Conservation (phyloP, 371 early-diverging fungal species). For the Actinomortierella ambigua region DNA sequence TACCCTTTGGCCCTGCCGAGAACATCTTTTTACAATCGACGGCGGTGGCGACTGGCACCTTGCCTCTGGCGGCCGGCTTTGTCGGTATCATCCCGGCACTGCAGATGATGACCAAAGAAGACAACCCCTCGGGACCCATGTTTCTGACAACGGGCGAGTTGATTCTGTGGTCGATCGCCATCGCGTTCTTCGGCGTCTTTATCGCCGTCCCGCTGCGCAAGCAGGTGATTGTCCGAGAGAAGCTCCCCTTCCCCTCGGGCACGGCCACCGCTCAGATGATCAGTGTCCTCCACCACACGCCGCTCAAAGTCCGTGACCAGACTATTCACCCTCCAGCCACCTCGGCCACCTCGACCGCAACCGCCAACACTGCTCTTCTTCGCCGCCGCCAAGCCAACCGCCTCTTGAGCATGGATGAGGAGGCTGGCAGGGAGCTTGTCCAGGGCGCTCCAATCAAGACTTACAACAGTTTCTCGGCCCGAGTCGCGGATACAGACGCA, state of each 20-base stretch:
- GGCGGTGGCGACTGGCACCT: conserved; percentile 85
- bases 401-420: neutral
- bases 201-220: conserved; percentile 86
- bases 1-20: conserved; percentile 75
- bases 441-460: neutral
- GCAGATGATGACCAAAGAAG: conserved; percentile 54
- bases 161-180: conserved; percentile 79
- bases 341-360: no score
- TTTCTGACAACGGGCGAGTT: conserved; percentile 55
- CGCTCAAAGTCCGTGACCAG: conserved; percentile 8
- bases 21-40: conserved; percentile 84
- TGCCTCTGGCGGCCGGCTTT: conserved; percentile 85
- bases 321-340: no score
- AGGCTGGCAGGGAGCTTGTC: neutral
- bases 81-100: conserved; percentile 83
- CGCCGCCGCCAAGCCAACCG: neutral
- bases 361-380: neutral
- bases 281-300: conserved; percentile 69
- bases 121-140: conserved; percentile 45
- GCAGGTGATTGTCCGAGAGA: conserved; percentile 80
- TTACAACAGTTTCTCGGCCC: conserved; percentile 17
- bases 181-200: conserved; percentile 90
- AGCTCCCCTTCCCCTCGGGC: conserved; percentile 85
- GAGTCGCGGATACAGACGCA: conserved; percentile 3
- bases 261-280: conserved; percentile 91